Evolutionary conservation across 2,329 filamentous ascomycete species (phyloP).

Genomic region (Fusarium incarnatum): DNA sequence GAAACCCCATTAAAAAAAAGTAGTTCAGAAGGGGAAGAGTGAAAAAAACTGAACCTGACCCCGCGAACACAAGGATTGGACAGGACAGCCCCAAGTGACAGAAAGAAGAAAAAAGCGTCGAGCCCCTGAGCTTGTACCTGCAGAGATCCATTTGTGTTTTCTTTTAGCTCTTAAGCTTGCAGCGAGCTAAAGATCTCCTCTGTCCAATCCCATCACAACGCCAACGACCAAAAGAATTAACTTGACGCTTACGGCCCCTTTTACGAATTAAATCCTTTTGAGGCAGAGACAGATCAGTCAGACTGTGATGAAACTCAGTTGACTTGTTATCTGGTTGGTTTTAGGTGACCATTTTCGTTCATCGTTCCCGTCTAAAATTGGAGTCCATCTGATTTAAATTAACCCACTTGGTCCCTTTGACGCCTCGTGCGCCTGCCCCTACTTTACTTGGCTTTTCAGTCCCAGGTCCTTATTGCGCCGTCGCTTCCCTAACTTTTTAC

Average conservation of each 20-base stretch:
- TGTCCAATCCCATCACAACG: background rate
- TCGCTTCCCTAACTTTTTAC: constrained; percentile 1
- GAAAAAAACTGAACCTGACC: constrained; percentile 19
- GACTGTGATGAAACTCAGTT: background rate
- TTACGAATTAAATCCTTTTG: constrained; percentile 2
- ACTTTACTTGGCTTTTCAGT: background rate
- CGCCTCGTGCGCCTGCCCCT: constrained; percentile 32
- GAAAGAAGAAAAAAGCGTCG: constrained; percentile 1
- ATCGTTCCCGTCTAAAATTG: constrained; percentile 31
- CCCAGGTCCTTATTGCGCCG: background rate
- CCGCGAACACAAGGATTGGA: constrained; percentile 18
- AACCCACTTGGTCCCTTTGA: constrained; percentile 31
- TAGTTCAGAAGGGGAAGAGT: background rate
- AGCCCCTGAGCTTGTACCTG: constrained; percentile 37
- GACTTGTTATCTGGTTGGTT: background rate
- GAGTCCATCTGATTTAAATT: constrained; percentile 31
- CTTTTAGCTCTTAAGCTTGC: constrained; percentile 8
- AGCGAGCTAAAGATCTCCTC: background rate
- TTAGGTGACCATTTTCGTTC: background rate
- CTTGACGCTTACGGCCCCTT: constrained; percentile 19
- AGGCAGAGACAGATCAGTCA: background rate
- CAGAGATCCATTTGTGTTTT: background rate
- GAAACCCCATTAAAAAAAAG: background rate
- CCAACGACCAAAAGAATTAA: constrained; percentile 4
- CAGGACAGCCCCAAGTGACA: constrained; percentile 17